These are phyloP conservation scores for Millerozyma miso DNA, from an alignment of 805 yeast genomes.

Conservation along the genomic window DNA sequence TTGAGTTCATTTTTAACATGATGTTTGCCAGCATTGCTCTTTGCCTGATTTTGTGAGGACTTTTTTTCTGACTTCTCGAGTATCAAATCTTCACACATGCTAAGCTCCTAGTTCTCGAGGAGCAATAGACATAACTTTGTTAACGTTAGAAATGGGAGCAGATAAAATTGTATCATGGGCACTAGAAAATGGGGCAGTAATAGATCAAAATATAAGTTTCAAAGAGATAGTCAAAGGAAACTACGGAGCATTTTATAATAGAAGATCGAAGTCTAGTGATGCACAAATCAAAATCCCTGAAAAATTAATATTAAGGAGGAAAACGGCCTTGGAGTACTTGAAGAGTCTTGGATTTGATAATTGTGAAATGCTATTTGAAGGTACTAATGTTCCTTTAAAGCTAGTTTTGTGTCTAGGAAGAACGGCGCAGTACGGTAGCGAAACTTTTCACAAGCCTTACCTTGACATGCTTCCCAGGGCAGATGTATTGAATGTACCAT, in stretches of 20 bases:
- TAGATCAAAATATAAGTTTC: conserved; percentile 21
- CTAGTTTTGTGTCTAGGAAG: conserved; percentile 31
- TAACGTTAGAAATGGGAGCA: not conserved
- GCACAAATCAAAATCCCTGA: not conserved
- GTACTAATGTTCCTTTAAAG: conserved; percentile 30
- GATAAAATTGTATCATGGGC: conserved; percentile 29
- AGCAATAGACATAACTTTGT: too few species aligned
- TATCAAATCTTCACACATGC: too few species aligned
- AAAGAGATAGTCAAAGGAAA: conserved; percentile 15
- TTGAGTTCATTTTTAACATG: not conserved
- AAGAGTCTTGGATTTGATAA: conserved; percentile 1
- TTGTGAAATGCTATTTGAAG: conserved; percentile 12
- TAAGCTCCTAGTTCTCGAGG: too few species aligned
- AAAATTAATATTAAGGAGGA: not conserved
- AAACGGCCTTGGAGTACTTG: not conserved
- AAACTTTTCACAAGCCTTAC: conserved; percentile 26
- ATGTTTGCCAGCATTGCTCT: not conserved
- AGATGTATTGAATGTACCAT: conserved; percentile 53
- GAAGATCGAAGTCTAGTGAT: conserved; percentile 1
- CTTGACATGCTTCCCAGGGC: conserved; percentile 32
- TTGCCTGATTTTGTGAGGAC: too few species aligned
- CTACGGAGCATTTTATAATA: conserved; percentile 21
- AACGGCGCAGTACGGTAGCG: conserved; percentile 5
- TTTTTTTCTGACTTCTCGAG: not conserved
- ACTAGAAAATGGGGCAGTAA: conserved; percentile 22